Conservation (phyloP, 768 basidiomycete genomes). For the Serendipita sp. region DNA sequence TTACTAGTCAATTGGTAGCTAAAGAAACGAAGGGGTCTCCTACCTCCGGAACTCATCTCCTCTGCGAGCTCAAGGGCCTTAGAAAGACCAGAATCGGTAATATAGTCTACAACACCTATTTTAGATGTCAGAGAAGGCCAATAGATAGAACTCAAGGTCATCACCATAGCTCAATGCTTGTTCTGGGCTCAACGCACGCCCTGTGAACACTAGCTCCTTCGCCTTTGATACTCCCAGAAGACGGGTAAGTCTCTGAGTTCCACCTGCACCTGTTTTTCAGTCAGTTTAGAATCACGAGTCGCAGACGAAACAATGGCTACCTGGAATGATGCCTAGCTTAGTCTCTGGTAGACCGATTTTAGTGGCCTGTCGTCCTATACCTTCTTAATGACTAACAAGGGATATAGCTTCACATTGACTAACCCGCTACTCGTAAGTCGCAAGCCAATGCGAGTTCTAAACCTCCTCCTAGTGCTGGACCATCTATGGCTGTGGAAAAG, state of each 20-base stretch:
- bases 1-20: neutral
- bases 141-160: slow-evolving; percentile 1
- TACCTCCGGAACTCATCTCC: slow-evolving; percentile 53
- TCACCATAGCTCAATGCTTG: slow-evolving; percentile 63
- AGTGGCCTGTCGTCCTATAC: slow-evolving; percentile 30
- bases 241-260: slow-evolving; percentile 68
- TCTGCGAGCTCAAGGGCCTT: slow-evolving; percentile 54
- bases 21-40: slow-evolving; percentile 9
- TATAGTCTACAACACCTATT: slow-evolving; percentile 68
- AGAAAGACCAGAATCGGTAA: slow-evolving; percentile 41
- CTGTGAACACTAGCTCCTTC: slow-evolving; percentile 78
- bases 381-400: neutral
- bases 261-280: slow-evolving; percentile 43
- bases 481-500: slow-evolving; percentile 53
- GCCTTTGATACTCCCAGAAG: slow-evolving; percentile 65
- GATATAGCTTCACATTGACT: slow-evolving; percentile 12
- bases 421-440: slow-evolving; percentile 81
- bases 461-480: slow-evolving; percentile 86
- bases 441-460: slow-evolving; percentile 77
- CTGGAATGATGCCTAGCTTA: slow-evolving; percentile 67
- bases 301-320: neutral
- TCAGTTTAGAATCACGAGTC: neutral
- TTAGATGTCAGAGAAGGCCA: slow-evolving; percentile 2
- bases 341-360: slow-evolving; percentile 84
- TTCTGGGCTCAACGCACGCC: slow-evolving; percentile 43